phyloP scores from a whole-genome alignment of 2,329 filamentous ascomycete species.

The Colletotrichum plurivorum region DNA sequence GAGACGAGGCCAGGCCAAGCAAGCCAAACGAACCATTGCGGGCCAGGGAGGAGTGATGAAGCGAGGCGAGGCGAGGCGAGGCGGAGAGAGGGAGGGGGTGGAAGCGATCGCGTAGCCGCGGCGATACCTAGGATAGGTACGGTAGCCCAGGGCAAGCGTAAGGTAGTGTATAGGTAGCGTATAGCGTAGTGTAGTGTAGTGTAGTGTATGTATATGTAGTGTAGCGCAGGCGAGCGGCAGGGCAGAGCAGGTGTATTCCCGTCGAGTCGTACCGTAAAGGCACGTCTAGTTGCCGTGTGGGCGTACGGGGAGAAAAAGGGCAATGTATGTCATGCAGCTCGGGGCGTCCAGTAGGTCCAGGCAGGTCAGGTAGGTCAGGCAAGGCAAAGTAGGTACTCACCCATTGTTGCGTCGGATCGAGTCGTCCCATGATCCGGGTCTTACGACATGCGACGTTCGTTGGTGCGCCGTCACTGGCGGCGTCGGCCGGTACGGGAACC shows the following conservation, averaged over 20 bases:
- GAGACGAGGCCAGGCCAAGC: slow-evolving; percentile 25
- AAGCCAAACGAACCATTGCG: slow-evolving; percentile 13
- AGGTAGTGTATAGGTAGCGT: no score
- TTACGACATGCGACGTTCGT: slow-evolving; percentile 41
- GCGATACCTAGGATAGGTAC: no score
- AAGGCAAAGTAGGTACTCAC: slow-evolving; percentile 46
- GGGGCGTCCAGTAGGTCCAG: neutral
- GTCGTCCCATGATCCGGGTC: slow-evolving; percentile 50
- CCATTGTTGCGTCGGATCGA: slow-evolving; percentile 52
- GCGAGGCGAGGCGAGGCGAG: slow-evolving; percentile 29
- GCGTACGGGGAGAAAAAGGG: neutral
- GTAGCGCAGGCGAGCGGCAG: neutral
- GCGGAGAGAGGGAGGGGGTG: neutral
- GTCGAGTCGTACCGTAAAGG: slow-evolving; percentile 9
- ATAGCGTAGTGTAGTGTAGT: slow-evolving; percentile 6
- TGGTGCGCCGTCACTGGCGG: slow-evolving; percentile 23
- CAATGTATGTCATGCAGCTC: neutral
- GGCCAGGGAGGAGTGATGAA: slow-evolving; percentile 24
- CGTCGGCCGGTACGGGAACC: neutral
- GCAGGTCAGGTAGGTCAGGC: neutral
- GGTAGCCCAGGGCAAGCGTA: no score
- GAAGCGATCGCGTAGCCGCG: no score
- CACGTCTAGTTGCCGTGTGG: neutral
- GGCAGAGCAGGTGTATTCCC: neutral
- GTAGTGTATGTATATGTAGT: neutral